phyloP scores from a whole-genome alignment of 495 filamentous ascomycete genomes.

The Cladorrhinum samala region DNA sequence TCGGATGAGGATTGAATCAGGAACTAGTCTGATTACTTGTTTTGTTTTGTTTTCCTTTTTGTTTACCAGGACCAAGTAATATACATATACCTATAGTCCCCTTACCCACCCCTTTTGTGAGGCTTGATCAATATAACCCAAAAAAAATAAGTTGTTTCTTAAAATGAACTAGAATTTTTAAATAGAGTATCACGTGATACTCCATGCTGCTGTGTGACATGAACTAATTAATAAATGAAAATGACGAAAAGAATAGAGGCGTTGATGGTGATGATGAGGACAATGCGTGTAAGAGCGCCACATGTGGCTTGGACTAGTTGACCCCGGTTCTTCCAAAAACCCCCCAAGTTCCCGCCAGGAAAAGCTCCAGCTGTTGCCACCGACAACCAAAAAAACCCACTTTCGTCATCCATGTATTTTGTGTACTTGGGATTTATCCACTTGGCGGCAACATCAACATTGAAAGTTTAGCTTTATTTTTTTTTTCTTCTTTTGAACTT shows the following conservation, averaged over 20 bases:
- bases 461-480: slow-evolving; percentile 7
- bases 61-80: too few species aligned
- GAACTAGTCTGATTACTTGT: not conserved
- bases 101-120: too few species aligned
- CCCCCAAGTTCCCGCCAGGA: too few species aligned
- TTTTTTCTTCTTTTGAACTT: not conserved
- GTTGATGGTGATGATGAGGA: not conserved
- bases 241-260: not conserved
- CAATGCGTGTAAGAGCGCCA: not conserved
- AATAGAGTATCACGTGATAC: too few species aligned
- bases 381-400: slow-evolving; percentile 12
- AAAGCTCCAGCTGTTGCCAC: slow-evolving; percentile 15
- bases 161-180: not conserved
- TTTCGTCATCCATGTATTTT: slow-evolving; percentile 18
- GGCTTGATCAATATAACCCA: not conserved
- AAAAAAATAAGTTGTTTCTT: not conserved
- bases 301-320: slow-evolving; percentile 10
- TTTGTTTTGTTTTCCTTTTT: not conserved
- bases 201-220: too few species aligned
- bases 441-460: slow-evolving; percentile 3
- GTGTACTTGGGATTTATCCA: slow-evolving; percentile 3
- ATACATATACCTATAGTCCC: too few species aligned
- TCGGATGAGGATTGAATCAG: not conserved
- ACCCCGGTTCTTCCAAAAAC: too few species aligned
- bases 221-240: too few species aligned